These are phyloP conservation scores for Dactylellina cionopaga DNA, from an alignment of 2,329 filamentous ascomycete genomes.

Conservation along the genomic window DNA sequence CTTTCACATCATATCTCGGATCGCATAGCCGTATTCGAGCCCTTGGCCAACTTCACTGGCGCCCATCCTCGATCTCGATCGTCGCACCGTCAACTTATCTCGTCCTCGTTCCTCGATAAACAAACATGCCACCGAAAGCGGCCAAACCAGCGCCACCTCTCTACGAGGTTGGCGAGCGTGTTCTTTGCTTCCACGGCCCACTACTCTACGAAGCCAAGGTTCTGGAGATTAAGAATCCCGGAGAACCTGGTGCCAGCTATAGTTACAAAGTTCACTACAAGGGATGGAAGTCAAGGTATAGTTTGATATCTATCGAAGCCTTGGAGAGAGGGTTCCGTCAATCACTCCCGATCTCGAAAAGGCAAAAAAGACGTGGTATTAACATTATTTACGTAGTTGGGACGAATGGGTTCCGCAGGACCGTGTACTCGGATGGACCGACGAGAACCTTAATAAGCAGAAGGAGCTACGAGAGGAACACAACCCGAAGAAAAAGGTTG, in stretches of 20 bases:
- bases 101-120: neutral
- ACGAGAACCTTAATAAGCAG: constrained; percentile 73
- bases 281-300: constrained; percentile 91
- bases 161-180: constrained; percentile 82
- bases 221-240: constrained; percentile 76
- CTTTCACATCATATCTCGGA: neutral
- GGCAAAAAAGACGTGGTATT: constrained; percentile 1
- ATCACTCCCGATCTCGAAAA: neutral
- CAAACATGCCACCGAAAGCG: constrained; percentile 58
- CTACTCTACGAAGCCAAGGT: constrained; percentile 98
- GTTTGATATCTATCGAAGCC: neutral
- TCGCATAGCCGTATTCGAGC: neutral
- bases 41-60: neutral
- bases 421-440: constrained; percentile 90
- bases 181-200: constrained; percentile 96
- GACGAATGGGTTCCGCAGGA: constrained; percentile 98
- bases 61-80: neutral
- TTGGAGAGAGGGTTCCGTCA: neutral
- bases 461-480: constrained; percentile 72
- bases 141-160: constrained; percentile 64
- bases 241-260: constrained; percentile 61
- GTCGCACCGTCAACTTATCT: neutral
- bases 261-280: constrained; percentile 98
- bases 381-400: constrained; percentile 70
- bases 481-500: constrained; percentile 58